Percentiles rank a stretch among this genome's conserved stretches.
Evolutionary conservation across 2,329 filamentous ascomycete species (phyloP).

Genomic region (Nemania sp.): DNA sequence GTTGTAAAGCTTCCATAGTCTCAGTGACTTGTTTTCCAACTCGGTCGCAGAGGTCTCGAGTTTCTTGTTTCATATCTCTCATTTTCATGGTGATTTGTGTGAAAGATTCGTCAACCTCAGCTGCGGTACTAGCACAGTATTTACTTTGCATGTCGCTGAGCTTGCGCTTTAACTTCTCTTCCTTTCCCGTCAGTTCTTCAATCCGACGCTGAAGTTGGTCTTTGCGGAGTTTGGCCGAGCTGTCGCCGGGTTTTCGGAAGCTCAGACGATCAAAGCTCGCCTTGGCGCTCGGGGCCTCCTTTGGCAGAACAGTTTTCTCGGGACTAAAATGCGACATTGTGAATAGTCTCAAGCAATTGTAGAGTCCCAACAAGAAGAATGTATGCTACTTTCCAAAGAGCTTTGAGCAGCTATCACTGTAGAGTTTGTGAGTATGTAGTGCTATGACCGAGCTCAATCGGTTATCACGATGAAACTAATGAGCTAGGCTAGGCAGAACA

Average conservation of each 20-base stretch:
- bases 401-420: too few relatives aligned
- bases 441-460: too few relatives aligned
- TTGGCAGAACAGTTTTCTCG: neutral
- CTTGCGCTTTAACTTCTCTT: neutral
- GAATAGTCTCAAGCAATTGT: too few relatives aligned
- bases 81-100: neutral
- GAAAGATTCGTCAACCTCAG: neutral
- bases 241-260: neutral
- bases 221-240: neutral
- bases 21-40: neutral
- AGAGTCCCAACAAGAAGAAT: too few relatives aligned
- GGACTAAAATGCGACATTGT: neutral
- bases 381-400: too few relatives aligned
- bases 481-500: too few relatives aligned
- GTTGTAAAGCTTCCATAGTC: neutral
- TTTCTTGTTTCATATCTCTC: neutral
- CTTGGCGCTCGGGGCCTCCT: neutral
- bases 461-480: too few relatives aligned
- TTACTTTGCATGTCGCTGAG: neutral
- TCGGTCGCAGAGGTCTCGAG: neutral
- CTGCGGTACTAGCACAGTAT: neutral
- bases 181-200: neutral
- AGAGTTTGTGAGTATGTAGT: too few relatives aligned
- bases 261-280: neutral
- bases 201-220: neutral